These are phyloP conservation scores for Neophaeococcomyces mojaviensis DNA, from an alignment of 2,329 filamentous ascomycete species.

Conservation along the genomic window DNA sequence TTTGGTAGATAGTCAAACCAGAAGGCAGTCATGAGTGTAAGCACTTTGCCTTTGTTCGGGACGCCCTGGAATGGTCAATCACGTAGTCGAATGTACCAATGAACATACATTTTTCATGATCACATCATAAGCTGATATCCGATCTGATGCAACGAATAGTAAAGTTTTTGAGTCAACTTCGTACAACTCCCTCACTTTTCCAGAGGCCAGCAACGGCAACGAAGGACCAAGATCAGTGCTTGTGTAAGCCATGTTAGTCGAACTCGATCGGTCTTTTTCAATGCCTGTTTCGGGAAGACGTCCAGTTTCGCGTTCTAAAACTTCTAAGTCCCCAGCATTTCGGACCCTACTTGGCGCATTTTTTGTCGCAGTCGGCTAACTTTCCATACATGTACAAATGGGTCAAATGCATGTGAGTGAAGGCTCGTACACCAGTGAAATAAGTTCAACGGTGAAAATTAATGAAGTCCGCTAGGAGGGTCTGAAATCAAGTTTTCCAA, in stretches of 20 bases:
- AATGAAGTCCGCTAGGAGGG: too few relatives aligned
- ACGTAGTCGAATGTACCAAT: slow-evolving; percentile 15
- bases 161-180: slow-evolving; percentile 61
- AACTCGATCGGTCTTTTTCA: too few relatives aligned
- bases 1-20: slow-evolving; percentile 59
- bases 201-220: slow-evolving; percentile 48
- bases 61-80: slow-evolving; percentile 48
- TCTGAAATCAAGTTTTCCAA: too few relatives aligned
- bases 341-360: too few relatives aligned
- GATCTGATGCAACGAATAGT: slow-evolving; percentile 78
- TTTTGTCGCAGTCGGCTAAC: too few relatives aligned
- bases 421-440: too few relatives aligned
- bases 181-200: slow-evolving; percentile 79
- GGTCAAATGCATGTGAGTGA: too few relatives aligned
- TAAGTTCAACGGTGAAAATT: too few relatives aligned
- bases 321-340: too few relatives aligned
- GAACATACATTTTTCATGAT: slow-evolving; percentile 65
- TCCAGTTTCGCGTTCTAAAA: too few relatives aligned
- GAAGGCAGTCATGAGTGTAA: slow-evolving; percentile 59
- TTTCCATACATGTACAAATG: too few relatives aligned
- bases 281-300: too few relatives aligned
- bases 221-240: slow-evolving; percentile 35
- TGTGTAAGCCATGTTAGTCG: slow-evolving; percentile 18
- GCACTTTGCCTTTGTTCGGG: slow-evolving; percentile 58
- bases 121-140: slow-evolving; percentile 93